A percentile compares a stretch with the other conserved stretches of the same genome.
Evolutionary conservation across 208 protist genomes (phyloP).

Genomic region (Crithidia bombi): DNA sequence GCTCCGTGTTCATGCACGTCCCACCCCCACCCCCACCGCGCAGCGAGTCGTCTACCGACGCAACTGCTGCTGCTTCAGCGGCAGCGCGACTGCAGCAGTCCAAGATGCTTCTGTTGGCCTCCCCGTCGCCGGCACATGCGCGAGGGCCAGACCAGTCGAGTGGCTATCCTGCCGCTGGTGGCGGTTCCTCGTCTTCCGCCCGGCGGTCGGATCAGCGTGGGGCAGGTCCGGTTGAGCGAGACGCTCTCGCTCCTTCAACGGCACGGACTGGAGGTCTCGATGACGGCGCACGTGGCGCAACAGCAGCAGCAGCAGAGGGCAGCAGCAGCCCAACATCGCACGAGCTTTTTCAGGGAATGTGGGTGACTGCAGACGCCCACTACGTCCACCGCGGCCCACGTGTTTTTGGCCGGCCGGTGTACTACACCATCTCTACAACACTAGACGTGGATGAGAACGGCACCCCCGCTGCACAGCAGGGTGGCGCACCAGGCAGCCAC

Average conservation of each 20-base stretch:
- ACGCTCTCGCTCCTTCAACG: background rate
- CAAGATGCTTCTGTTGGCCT: conserved; percentile 37
- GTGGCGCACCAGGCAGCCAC: too few species aligned
- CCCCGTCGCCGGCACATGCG: conserved; percentile 10
- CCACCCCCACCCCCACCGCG: conserved; percentile 7
- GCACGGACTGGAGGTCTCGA: background rate
- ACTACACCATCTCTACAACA: conserved; percentile 64
- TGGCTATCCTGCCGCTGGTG: conserved; percentile 1
- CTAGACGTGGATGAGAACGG: conserved; percentile 38
- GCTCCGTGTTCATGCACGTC: conserved; percentile 20
- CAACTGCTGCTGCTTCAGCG: conserved; percentile 14
- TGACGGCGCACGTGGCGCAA: background rate
- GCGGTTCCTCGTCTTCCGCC: background rate
- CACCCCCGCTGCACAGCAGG: background rate
- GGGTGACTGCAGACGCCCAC: conserved; percentile 56
- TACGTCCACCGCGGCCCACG: conserved; percentile 50
- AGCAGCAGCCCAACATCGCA: conserved; percentile 16
- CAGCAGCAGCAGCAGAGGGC: background rate
- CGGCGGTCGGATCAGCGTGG: background rate
- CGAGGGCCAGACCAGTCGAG: background rate
- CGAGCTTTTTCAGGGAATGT: conserved; percentile 82
- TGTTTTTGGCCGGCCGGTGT: conserved; percentile 59
- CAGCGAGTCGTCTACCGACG: background rate
- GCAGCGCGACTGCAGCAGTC: conserved; percentile 21
- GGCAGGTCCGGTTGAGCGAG: background rate